Percentiles rank a stretch among this genome's conserved stretches.
These are phyloP conservation scores for Tarenaya hassleriana DNA, from an alignment of 345 rosid genomes.

Conservation along the genomic window DNA sequence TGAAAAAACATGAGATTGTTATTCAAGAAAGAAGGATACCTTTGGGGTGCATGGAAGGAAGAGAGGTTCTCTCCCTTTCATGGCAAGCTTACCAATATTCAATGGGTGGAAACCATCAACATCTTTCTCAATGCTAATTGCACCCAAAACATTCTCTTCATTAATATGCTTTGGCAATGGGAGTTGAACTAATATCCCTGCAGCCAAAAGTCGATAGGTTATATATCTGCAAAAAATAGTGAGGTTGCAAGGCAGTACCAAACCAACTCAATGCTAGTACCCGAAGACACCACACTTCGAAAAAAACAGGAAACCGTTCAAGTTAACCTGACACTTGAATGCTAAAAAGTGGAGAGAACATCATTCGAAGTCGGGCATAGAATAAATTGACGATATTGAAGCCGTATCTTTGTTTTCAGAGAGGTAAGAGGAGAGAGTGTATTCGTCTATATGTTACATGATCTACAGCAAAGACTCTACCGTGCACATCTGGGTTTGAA, in stretches of 20 bases:
- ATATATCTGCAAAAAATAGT: background rate
- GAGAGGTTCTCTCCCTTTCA: slow-evolving; percentile 95
- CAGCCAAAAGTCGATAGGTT: slow-evolving; percentile 16
- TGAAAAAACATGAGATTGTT: background rate
- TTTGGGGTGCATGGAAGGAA: slow-evolving; percentile 93
- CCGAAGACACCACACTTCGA: too few relatives aligned
- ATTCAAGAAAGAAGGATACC: slow-evolving; percentile 35
- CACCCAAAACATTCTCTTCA: slow-evolving; percentile 75
- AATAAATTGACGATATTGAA: too few relatives aligned
- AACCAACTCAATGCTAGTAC: background rate
- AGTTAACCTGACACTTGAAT: too few relatives aligned
- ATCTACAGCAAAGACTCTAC: slow-evolving; percentile 31
- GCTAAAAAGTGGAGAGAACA: too few relatives aligned
- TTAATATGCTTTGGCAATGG: slow-evolving; percentile 82
- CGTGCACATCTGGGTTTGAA: slow-evolving; percentile 69
- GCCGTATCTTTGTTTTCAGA: too few relatives aligned
- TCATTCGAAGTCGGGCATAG: too few relatives aligned
- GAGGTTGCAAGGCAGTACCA: background rate
- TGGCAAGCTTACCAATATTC: slow-evolving; percentile 90
- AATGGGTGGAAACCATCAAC: slow-evolving; percentile 98
- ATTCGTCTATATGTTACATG: background rate
- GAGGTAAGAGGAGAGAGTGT: too few relatives aligned
- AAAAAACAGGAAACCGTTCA: too few relatives aligned
- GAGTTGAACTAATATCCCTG: slow-evolving; percentile 91
- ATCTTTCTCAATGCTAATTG: slow-evolving; percentile 73